These are phyloP conservation scores for Fraxinus floribunda DNA, from an alignment of 305 asterid species.

Conservation along the genomic window DNA sequence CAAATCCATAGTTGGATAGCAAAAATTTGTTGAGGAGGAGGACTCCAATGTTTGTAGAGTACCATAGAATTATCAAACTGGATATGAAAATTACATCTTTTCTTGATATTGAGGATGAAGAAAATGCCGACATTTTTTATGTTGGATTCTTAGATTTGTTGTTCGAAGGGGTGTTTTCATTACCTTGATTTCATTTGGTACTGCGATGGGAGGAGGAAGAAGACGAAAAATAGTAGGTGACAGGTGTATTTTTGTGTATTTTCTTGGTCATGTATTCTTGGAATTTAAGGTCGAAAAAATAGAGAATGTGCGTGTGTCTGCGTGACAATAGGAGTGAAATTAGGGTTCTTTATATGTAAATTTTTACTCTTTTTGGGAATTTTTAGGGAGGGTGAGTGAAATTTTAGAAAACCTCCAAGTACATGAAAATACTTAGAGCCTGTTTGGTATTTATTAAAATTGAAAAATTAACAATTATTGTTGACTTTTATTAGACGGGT, in stretches of 20 bases:
- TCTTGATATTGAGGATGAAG: slow-evolving; percentile 33
- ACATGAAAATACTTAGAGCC: too few relatives aligned
- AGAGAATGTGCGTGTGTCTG: background rate
- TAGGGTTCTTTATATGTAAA: background rate
- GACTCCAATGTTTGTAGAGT: slow-evolving; percentile 83
- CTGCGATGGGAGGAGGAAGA: background rate
- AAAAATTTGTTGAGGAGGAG: slow-evolving; percentile 87
- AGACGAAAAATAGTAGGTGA: background rate
- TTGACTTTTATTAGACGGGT: too few relatives aligned
- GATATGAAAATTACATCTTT: slow-evolving; percentile 53
- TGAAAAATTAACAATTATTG: too few relatives aligned
- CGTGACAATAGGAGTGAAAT: background rate
- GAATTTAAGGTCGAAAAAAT: background rate
- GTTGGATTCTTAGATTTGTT: slow-evolving; percentile 2
- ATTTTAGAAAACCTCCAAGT: background rate
- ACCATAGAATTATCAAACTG: slow-evolving; percentile 66
- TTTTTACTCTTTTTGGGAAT: background rate
- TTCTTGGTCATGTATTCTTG: background rate
- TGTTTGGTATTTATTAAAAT: too few relatives aligned
- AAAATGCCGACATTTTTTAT: slow-evolving; percentile 27
- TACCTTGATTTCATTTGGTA: background rate
- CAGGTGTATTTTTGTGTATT: background rate
- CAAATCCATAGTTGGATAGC: slow-evolving; percentile 84
- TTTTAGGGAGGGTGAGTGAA: background rate
- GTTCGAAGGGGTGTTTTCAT: background rate